phyloP scores from a whole-genome alignment of 1,284 basidiomycete species.

The Leccinum angustisporum region DNA sequence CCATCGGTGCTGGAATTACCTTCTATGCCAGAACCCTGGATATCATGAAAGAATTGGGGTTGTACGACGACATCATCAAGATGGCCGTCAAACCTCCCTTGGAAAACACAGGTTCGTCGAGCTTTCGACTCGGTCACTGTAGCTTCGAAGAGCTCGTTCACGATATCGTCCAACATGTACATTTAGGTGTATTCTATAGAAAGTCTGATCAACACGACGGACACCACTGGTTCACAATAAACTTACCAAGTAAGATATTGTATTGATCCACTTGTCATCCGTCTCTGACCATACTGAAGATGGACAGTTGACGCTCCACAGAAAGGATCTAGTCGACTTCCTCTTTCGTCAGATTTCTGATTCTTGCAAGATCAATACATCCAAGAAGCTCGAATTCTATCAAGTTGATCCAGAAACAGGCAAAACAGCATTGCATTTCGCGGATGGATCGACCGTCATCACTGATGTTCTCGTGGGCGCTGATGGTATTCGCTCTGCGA shows the following conservation, averaged over 20 bases:
- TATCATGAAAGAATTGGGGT: slow-evolving; percentile 35
- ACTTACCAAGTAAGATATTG: slow-evolving; percentile 8
- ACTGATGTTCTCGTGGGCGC: slow-evolving; percentile 39
- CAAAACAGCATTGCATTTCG: slow-evolving; percentile 30
- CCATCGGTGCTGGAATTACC: slow-evolving; percentile 37
- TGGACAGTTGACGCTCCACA: slow-evolving; percentile 31
- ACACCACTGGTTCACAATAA: slow-evolving; percentile 22
- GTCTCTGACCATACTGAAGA: slow-evolving; percentile 17
- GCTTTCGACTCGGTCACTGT: neutral
- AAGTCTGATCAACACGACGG: slow-evolving; percentile 29
- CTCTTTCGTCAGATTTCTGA: slow-evolving; percentile 31
- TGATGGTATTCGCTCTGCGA: slow-evolving; percentile 26
- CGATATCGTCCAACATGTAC: neutral
- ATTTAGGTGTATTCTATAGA: slow-evolving; percentile 17
- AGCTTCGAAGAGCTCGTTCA: neutral
- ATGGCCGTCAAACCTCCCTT: slow-evolving; percentile 7
- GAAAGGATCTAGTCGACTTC: slow-evolving; percentile 35
- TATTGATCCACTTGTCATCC: neutral
- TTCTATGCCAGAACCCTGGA: slow-evolving; percentile 36
- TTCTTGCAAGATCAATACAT: slow-evolving; percentile 32
- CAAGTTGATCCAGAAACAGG: slow-evolving; percentile 9
- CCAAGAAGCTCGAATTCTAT: slow-evolving; percentile 33
- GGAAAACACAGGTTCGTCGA: slow-evolving; percentile 16
- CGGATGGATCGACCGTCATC: slow-evolving; percentile 32
- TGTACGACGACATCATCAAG: slow-evolving; percentile 23